Evolutionary conservation across 1,139 yeast species (phyloP).

Genomic region (Lodderomyces margitis): DNA sequence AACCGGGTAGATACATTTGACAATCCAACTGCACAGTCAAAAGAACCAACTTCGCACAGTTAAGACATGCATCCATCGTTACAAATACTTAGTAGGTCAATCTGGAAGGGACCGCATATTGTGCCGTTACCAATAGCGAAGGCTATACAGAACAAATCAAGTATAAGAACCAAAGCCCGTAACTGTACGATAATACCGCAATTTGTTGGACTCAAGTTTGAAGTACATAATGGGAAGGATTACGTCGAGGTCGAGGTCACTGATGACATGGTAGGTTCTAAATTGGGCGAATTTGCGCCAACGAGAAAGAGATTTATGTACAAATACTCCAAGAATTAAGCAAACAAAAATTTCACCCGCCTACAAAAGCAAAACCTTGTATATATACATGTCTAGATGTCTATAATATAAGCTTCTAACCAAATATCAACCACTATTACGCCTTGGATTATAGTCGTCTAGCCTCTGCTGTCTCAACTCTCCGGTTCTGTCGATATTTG

Average conservation of each 20-base stretch:
- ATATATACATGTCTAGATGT: constrained; percentile 2
- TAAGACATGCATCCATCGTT: constrained; percentile 57
- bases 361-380: not conserved
- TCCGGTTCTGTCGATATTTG: constrained; percentile 78
- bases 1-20: not conserved
- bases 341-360: too few species aligned
- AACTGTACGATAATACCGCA: constrained; percentile 92
- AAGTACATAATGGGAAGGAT: constrained; percentile 93
- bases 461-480: constrained; percentile 72
- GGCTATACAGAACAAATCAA: constrained; percentile 76
- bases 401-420: not conserved
- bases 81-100: constrained; percentile 56
- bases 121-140: constrained; percentile 90
- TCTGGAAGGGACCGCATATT: constrained; percentile 92
- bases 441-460: constrained; percentile 44
- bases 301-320: constrained; percentile 86
- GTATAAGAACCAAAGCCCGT: constrained; percentile 92
- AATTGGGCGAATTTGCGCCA: constrained; percentile 92
- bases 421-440: constrained; percentile 11
- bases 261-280: constrained; percentile 97
- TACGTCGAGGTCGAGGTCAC: constrained; percentile 84
- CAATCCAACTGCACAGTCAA: constrained; percentile 3
- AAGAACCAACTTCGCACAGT: constrained; percentile 5
- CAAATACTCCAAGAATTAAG: constrained; percentile 64
- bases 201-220: constrained; percentile 90